A percentile compares a stretch with the other conserved stretches of the same genome.
Evolutionary conservation across 176 grass and related monocot species (phyloP).

Genomic region (Oryza brachyantha): DNA sequence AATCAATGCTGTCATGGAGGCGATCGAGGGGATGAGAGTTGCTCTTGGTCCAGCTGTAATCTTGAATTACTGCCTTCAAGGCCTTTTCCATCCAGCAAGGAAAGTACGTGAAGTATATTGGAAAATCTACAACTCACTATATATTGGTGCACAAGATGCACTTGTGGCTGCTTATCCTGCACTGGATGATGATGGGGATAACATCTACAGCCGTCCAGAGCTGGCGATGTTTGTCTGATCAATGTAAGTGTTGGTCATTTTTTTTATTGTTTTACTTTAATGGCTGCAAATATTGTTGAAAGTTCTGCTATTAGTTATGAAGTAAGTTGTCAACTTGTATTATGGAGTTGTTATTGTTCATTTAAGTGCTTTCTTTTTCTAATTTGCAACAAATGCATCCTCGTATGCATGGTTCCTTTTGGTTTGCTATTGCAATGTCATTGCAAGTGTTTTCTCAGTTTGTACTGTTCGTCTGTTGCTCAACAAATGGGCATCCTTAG

Average conservation of each 20-base stretch:
- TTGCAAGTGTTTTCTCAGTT: background rate
- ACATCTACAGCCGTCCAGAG: conserved; percentile 74
- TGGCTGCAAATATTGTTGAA: background rate
- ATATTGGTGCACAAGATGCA: conserved; percentile 88
- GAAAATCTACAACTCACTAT: conserved; percentile 97
- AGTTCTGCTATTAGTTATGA: background rate
- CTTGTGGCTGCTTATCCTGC: conserved; percentile 79
- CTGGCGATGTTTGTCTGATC: conserved; percentile 78
- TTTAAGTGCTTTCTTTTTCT: background rate
- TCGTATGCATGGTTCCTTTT: background rate
- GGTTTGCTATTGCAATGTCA: background rate
- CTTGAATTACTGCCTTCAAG: conserved; percentile 95
- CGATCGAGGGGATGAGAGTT: conserved; percentile 93
- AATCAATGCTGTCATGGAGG: conserved; percentile 98
- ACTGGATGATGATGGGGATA: conserved; percentile 56
- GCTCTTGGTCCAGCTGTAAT: conserved; percentile 84
- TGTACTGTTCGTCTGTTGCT: no score
- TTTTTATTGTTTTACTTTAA: background rate
- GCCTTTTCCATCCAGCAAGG: conserved; percentile 90
- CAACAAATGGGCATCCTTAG: background rate
- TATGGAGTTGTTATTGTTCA: background rate
- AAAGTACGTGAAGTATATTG: conserved; percentile 99
- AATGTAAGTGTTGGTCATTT: conserved; percentile 44
- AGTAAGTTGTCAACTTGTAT: conserved; percentile 13
- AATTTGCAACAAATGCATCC: background rate